phyloP scores from a whole-genome alignment of 2,329 filamentous ascomycete species.

The Fusarium illudens region DNA sequence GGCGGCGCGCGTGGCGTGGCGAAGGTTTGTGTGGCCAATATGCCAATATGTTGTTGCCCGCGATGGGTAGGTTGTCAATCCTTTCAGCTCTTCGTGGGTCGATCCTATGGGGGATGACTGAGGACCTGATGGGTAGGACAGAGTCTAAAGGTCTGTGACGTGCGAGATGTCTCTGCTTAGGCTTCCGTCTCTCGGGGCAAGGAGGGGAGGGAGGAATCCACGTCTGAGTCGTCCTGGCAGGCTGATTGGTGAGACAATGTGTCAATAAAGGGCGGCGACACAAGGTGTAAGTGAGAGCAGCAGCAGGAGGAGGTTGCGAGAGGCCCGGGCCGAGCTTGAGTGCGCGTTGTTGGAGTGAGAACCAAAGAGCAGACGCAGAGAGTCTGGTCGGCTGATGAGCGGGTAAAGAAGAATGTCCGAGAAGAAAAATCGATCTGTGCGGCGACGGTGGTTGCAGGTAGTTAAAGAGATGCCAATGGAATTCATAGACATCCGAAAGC shows the following conservation, averaged over 20 bases:
- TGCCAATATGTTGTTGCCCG: constrained; percentile 28
- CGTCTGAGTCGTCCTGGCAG: constrained; percentile 21
- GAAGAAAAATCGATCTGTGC: constrained; percentile 14
- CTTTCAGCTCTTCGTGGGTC: constrained; percentile 27
- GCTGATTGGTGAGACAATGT: constrained; percentile 36
- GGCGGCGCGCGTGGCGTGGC: constrained; percentile 32
- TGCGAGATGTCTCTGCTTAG: constrained; percentile 25
- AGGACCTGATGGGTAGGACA: constrained; percentile 14
- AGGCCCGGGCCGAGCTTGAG: constrained; percentile 1
- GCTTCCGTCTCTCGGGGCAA: constrained; percentile 17
- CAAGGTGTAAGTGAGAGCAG: constrained; percentile 20
- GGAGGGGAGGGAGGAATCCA: constrained; percentile 23
- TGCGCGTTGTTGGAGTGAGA: constrained; percentile 1
- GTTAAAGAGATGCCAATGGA: constrained; percentile 35
- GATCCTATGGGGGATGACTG: constrained; percentile 11
- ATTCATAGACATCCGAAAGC: constrained; percentile 37
- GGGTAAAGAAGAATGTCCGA: constrained; percentile 6
- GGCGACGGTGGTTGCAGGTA: constrained; percentile 25
- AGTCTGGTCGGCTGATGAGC: neutral
- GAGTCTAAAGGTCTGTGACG: constrained; percentile 15
- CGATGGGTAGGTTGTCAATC: constrained; percentile 14
- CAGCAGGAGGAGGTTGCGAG: neutral
- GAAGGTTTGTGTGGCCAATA: constrained; percentile 37
- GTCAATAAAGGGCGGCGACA: constrained; percentile 27
- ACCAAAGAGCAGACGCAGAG: neutral